Base-by-base conservation (phyloP, 2,329 filamentous ascomycete species). In the Diaporthe velutina region DNA sequence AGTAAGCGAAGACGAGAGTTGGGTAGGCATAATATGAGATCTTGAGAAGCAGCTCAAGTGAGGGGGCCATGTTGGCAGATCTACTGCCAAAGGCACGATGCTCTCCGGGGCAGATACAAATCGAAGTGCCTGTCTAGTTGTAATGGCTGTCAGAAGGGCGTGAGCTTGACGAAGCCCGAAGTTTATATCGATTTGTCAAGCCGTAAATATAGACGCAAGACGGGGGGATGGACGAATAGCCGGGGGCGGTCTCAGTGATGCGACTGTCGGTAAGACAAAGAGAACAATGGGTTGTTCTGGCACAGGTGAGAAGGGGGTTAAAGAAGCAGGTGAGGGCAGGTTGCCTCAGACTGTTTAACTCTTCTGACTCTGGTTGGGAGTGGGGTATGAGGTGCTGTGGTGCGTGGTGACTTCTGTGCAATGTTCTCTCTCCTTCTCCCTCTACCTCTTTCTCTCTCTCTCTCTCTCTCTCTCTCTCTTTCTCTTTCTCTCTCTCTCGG, bases 1-100 rank as follows among this genome's bases (percentile, higher is more conserved):
- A 93, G 82, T 90, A 93, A 72, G 85, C 64, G 78, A 92, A 91
- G 74, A 91, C 82, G 28, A 85, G 74, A 13, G 88, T 84, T 15
- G 92, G 91, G 77, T 90, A 92, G 12, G 86, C 82, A 80, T 93
- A 93, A 82, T 90, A 89, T 58, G 93, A 83, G 77, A 83, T 82
- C 60, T 83, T 81, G 73, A 88, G 81, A 76, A 84, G 82, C 74
- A 78, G 75, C 25, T 82, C 79, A 45, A 81, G 71, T 12, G 80
- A 77, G 22, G 73, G 40, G 13, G 75, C 75, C 74, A 76, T 76
- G 38, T 15, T 74, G 68, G 30, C 48, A 45, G 61, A 19, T 10
- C n/a, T 22, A 33, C 52, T 54, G 38, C 30, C 30, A 40, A 19
- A 19, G 13, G 19, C 64, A 54, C 30, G n/a, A 50, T 52, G 33